Evolutionary conservation across 805 yeast species (phyloP), one percentile per base, ranked within the genome.

Genomic region (Priceomyces haplophilus): DNA sequence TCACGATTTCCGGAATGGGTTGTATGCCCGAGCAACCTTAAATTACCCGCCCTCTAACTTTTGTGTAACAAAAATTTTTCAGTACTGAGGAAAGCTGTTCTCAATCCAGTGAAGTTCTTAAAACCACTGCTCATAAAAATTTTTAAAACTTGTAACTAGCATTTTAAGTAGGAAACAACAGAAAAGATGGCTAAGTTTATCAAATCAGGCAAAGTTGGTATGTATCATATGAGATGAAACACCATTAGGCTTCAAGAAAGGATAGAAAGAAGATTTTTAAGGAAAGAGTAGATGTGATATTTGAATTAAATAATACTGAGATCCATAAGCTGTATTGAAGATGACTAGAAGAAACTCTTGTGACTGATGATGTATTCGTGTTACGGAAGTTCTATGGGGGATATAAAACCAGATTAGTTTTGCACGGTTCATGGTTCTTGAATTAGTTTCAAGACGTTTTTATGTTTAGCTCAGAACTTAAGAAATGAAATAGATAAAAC

Each of bases 121-220:
- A 27, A n/a, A 27, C 15, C 5, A 23, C 19, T 23, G 17, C 13
- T 17, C 5, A 23, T 36, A 36, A 36, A 36, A 36, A 23, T 39
- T 39, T 39, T 39, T 36, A 39, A 34, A 23, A 12, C 19, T 36
- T 36, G 39, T 24, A 19, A 23, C 39, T 23, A 36, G 31, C 31
- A 20, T 36, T 36, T 24, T 17, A 23, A 36, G 31, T 15, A 23
- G 31, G 31, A 23, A 47, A 53, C 62, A 55, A 52, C 60, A 60
- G 58, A 57, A 58, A 73, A 69, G 78, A 90, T 89, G 97, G 96
- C 96, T 80, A 93, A 93, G 80, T 91, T 93, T 85, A 84, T 93
- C 79, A 93, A 91, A 82, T 87, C 98, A 75, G 97, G 97, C 83
- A 89, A 86, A 86, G 98, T 91, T 85, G 97, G 91, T 85, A 83